These are phyloP conservation scores for Rehmannia glutinosa DNA, from an alignment of 257 asterid genomes.

Conservation along the genomic window DNA sequence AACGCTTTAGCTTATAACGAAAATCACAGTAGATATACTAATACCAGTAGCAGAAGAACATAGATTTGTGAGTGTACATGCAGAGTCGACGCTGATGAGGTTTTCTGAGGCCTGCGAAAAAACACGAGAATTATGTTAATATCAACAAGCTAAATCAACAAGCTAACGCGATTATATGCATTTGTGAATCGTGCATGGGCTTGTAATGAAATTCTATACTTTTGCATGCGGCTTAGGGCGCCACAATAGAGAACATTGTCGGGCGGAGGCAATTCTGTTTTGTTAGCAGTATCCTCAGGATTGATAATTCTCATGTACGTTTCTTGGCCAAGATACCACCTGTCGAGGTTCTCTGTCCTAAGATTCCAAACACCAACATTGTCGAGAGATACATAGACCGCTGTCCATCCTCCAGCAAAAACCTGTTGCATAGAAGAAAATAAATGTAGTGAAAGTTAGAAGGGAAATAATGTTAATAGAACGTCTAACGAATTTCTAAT, in stretches of 20 bases:
- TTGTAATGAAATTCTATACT: conserved; percentile 30
- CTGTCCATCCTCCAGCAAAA: conserved; percentile 92
- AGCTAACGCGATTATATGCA: not conserved
- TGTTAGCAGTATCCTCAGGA: conserved; percentile 63
- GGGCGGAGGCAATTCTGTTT: conserved; percentile 82
- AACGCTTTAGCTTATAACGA: conserved; percentile 8
- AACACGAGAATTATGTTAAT: not conserved
- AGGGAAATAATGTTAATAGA: too few relatives aligned
- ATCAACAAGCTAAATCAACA: too few relatives aligned
- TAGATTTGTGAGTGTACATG: conserved; percentile 27
- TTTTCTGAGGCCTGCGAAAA: conserved; percentile 61
- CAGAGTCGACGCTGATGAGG: conserved; percentile 34
- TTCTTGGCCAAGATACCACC: conserved; percentile 98
- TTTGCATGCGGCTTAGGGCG: conserved; percentile 59
- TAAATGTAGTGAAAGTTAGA: too few relatives aligned
- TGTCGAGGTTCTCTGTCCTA: conserved; percentile 83
- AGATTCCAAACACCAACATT: conserved; percentile 96
- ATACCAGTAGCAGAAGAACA: conserved; percentile 24
- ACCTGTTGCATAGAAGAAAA: conserved; percentile 49
- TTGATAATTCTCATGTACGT: conserved; percentile 81
- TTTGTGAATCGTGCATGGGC: not conserved
- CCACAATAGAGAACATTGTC: conserved; percentile 91
- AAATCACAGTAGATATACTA: conserved; percentile 22
- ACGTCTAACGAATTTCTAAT: too few relatives aligned
- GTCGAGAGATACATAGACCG: conserved; percentile 68